A percentile compares a stretch with the other conserved stretches of the same genome.
These are phyloP conservation scores for Penicillium sp. DNA, from an alignment of 2,329 filamentous ascomycete species.

Conservation along the genomic window DNA sequence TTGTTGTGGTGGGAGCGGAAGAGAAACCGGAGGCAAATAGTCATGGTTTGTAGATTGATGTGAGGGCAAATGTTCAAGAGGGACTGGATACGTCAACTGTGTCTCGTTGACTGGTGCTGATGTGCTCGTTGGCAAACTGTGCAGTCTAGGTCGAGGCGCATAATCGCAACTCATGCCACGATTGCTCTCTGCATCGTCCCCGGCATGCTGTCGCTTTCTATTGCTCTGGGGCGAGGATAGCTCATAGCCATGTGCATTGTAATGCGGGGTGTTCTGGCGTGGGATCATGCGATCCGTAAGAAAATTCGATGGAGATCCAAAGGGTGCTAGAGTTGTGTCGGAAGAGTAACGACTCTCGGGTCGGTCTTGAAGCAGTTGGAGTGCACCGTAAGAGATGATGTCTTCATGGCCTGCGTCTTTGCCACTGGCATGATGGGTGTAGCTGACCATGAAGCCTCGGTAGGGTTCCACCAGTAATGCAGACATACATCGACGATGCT, in stretches of 20 bases:
- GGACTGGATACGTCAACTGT: slow-evolving; percentile 38
- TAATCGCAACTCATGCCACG: slow-evolving; percentile 21
- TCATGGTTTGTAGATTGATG: slow-evolving; percentile 31
- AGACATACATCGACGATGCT: slow-evolving; percentile 71
- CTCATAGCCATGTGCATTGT: slow-evolving; percentile 29
- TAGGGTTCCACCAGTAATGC: slow-evolving; percentile 74
- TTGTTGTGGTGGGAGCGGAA: slow-evolving; percentile 56
- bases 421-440: slow-evolving; percentile 64
- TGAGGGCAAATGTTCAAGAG: slow-evolving; percentile 32
- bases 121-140: slow-evolving; percentile 34
- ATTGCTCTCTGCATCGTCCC: slow-evolving; percentile 30
- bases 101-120: slow-evolving; percentile 32
- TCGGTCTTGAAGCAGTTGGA: slow-evolving; percentile 38
- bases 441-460: slow-evolving; percentile 76
- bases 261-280: slow-evolving; percentile 37
- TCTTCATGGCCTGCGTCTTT: slow-evolving; percentile 66
- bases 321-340: slow-evolving; percentile 34
- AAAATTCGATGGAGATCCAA: slow-evolving; percentile 36
- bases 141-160: slow-evolving; percentile 29
- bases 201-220: slow-evolving; percentile 37
- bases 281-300: slow-evolving; percentile 37
- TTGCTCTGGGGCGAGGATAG: slow-evolving; percentile 32
- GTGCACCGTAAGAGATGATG: slow-evolving; percentile 63
- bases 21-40: slow-evolving; percentile 42
- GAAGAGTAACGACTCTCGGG: slow-evolving; percentile 36